A percentile compares a stretch with the other conserved stretches of the same genome.
Evolutionary conservation across 2,329 filamentous ascomycete species (phyloP).

Genomic region (Parasarocladium wereldwijsianum): DNA sequence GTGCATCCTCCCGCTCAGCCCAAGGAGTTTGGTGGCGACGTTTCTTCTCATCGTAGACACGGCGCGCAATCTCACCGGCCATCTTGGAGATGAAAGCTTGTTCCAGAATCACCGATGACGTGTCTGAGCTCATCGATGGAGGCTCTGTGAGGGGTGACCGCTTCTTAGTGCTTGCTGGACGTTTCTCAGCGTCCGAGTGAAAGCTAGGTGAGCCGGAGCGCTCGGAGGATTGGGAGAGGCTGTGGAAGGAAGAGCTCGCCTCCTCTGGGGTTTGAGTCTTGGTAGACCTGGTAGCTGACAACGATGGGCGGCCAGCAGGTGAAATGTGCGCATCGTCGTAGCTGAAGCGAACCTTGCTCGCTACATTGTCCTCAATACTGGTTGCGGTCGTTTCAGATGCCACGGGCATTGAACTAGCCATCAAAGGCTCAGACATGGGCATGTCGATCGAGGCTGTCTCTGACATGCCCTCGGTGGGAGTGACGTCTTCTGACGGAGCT

Average conservation of each 20-base stretch:
- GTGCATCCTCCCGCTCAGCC: conserved; percentile 32
- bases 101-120: conserved; percentile 50
- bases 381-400: conserved; percentile 28
- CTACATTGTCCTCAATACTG: conserved; percentile 2
- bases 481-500: conserved; percentile 35
- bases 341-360: conserved; percentile 27
- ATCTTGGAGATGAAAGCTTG: conserved; percentile 88
- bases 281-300: conserved; percentile 12
- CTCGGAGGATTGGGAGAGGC: neutral
- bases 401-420: conserved; percentile 41
- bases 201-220: neutral
- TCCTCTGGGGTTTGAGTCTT: conserved; percentile 11
- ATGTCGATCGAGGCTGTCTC: conserved; percentile 40
- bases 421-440: conserved; percentile 46
- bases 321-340: conserved; percentile 9
- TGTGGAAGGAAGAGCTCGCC: conserved; percentile 9
- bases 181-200: conserved; percentile 10
- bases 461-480: conserved; percentile 27
- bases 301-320: conserved; percentile 8
- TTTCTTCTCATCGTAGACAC: conserved; percentile 76
- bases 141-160: conserved; percentile 16
- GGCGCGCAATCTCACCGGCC: conserved; percentile 76
- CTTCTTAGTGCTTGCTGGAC: conserved; percentile 11
- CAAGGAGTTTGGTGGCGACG: conserved; percentile 33
- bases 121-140: conserved; percentile 25